Evolutionary conservation across 176 grass and related monocot species (phyloP).

Genomic region (Tillandsia fasciculata): DNA sequence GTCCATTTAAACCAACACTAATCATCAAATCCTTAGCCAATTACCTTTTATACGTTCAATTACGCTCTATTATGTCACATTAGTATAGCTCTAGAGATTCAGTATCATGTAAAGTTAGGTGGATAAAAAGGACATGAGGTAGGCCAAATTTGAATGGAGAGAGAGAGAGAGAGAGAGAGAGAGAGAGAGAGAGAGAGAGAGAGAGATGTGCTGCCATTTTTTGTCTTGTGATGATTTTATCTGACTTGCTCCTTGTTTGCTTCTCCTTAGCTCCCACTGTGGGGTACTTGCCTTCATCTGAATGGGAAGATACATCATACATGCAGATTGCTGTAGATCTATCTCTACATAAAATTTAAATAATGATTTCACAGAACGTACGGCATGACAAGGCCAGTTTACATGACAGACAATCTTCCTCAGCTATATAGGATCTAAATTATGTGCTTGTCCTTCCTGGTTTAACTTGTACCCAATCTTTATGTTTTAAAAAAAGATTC

Average conservation of each 20-base stretch:
- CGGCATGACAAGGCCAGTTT: not conserved
- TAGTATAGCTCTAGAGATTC: too few relatives aligned
- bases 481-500: not conserved
- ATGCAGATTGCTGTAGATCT: slow-evolving; percentile 28
- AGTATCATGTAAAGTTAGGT: not conserved
- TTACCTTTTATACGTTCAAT: too few relatives aligned
- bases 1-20: too few relatives aligned
- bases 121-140: not conserved
- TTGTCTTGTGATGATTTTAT: slow-evolving; percentile 23
- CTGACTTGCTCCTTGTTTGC: slow-evolving; percentile 33
- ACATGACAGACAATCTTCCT: not conserved
- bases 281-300: slow-evolving; percentile 34
- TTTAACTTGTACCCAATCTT: not conserved
- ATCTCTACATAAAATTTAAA: slow-evolving; percentile 3
- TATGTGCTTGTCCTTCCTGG: not conserved
- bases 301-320: slow-evolving; percentile 20
- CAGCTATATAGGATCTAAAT: not conserved
- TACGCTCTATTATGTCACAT: too few relatives aligned
- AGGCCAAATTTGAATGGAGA: slow-evolving; percentile 5
- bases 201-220: slow-evolving; percentile 10
- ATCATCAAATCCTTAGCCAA: too few relatives aligned
- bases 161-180: not conserved
- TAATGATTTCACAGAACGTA: not conserved
- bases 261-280: slow-evolving; percentile 28
- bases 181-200: slow-evolving; percentile 1